phyloP scores from a whole-genome alignment of 2,329 filamentous ascomycete species.

The Phaeosphaeriaceae sp. region DNA sequence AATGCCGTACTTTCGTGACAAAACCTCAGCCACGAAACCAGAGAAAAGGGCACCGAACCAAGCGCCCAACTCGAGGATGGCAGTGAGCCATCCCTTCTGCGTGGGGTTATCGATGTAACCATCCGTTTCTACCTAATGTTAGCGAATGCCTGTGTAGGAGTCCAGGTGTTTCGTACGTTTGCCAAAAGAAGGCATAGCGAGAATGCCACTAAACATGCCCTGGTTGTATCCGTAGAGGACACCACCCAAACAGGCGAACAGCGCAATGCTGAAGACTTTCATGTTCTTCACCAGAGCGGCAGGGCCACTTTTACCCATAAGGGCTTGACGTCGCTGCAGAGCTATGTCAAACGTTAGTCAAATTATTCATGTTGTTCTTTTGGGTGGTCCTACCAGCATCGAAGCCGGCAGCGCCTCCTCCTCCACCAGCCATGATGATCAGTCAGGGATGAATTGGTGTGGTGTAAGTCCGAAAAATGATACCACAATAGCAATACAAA shows the following conservation, averaged over 20 bases:
- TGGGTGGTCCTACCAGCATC: conserved; percentile 16
- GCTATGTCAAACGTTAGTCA: conserved; percentile 6
- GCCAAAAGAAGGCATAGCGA: conserved; percentile 59
- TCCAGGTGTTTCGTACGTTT: conserved; percentile 14
- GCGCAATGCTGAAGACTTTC: conserved; percentile 62
- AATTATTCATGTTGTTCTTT: background rate
- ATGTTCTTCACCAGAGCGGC: conserved; percentile 59
- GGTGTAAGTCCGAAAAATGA: background rate
- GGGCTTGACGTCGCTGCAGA: conserved; percentile 27
- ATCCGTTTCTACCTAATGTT: conserved; percentile 46
- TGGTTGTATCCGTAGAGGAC: conserved; percentile 75
- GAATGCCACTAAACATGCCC: conserved; percentile 76
- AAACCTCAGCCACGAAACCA: conserved; percentile 73
- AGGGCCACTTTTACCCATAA: conserved; percentile 49
- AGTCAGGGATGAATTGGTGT: background rate
- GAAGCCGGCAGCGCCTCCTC: conserved; percentile 21
- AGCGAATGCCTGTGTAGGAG: background rate
- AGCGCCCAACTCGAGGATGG: conserved; percentile 77
- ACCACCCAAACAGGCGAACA: conserved; percentile 61
- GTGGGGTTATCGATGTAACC: conserved; percentile 46
- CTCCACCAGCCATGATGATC: conserved; percentile 32
- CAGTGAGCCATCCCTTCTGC: conserved; percentile 57
- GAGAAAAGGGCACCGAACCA: conserved; percentile 77
- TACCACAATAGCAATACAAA: background rate
- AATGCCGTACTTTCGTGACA: conserved; percentile 74